phyloP scores from a whole-genome alignment of 179 eudicot genomes.

The Sideroxylon spinosum region DNA sequence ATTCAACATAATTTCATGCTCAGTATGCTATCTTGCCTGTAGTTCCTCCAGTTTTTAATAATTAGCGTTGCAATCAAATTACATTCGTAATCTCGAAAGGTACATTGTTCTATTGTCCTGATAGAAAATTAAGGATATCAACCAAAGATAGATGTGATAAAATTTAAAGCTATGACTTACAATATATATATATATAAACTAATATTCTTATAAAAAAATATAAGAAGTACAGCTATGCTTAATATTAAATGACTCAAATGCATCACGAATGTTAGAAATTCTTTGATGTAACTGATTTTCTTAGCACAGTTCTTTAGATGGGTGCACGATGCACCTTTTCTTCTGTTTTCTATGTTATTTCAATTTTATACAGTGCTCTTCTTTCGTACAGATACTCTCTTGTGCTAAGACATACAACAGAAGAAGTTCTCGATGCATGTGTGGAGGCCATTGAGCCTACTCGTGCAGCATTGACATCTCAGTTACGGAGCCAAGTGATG shows the following conservation, averaged over 20 bases:
- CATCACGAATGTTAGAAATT: neutral
- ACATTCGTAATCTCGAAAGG: neutral
- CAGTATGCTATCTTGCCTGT: slow-evolving; percentile 7
- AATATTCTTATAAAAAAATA: no score
- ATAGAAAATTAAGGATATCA: neutral
- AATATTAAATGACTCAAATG: neutral
- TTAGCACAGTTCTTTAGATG: neutral
- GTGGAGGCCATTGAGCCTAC: slow-evolving; percentile 63
- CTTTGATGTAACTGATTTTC: no score
- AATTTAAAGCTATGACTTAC: neutral
- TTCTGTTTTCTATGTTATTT: neutral
- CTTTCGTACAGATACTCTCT: slow-evolving; percentile 55
- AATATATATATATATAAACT: neutral
- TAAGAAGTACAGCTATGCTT: neutral
- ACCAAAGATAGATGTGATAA: neutral
- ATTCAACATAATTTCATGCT: neutral
- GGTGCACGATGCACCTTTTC: neutral
- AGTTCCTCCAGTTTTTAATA: slow-evolving; percentile 2
- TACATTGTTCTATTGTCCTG: neutral
- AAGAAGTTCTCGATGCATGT: slow-evolving; percentile 85
- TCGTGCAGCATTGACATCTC: slow-evolving; percentile 65
- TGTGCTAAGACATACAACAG: slow-evolving; percentile 84
- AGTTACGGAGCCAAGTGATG: slow-evolving; percentile 60
- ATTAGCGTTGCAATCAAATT: neutral
- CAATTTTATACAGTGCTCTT: neutral